These are phyloP conservation scores for Aspergillus alliaceus DNA, from an alignment of 2,329 filamentous ascomycete genomes.

Conservation along the genomic window DNA sequence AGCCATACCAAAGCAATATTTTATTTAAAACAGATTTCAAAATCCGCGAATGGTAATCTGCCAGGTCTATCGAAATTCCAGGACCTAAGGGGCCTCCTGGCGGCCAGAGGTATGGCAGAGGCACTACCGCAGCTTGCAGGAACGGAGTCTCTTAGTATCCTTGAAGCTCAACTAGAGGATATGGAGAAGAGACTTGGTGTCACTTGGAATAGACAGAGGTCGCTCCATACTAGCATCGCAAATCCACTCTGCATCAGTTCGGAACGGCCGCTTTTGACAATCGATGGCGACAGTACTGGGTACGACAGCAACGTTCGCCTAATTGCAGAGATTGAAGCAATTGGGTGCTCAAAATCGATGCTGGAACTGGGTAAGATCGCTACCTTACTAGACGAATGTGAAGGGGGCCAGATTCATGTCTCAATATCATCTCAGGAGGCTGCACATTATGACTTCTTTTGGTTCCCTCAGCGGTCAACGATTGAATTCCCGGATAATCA, in stretches of 20 bases:
- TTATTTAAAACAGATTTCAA: slow-evolving; percentile 26
- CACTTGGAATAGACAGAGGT: slow-evolving; percentile 23
- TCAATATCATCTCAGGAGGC: slow-evolving; percentile 5
- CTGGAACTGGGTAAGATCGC: slow-evolving; percentile 27
- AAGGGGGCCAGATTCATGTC: slow-evolving; percentile 29
- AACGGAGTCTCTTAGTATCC: slow-evolving; percentile 23
- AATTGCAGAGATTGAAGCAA: slow-evolving; percentile 25
- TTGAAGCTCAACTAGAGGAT: slow-evolving; percentile 24
- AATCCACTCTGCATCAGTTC: slow-evolving; percentile 16
- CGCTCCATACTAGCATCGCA: slow-evolving; percentile 19
- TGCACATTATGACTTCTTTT: slow-evolving; percentile 26
- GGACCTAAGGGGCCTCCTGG: slow-evolving; percentile 21
- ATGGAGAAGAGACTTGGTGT: slow-evolving; percentile 35
- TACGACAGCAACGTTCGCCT: slow-evolving; percentile 26
- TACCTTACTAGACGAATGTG: slow-evolving; percentile 35
- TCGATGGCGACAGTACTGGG: slow-evolving; percentile 26
- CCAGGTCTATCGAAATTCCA: slow-evolving; percentile 24
- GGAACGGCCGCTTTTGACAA: slow-evolving; percentile 22
- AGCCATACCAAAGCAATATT: slow-evolving; percentile 22
- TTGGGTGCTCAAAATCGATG: slow-evolving; percentile 32
- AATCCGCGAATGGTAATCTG: slow-evolving; percentile 18
- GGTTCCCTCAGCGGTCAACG: slow-evolving; percentile 35
- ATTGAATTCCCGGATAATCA: slow-evolving; percentile 27
- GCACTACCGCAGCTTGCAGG: slow-evolving; percentile 24
- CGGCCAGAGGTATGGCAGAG: slow-evolving; percentile 19